Base-by-base conservation (phyloP, 306 rosid species). In the Quercus cerris region DNA sequence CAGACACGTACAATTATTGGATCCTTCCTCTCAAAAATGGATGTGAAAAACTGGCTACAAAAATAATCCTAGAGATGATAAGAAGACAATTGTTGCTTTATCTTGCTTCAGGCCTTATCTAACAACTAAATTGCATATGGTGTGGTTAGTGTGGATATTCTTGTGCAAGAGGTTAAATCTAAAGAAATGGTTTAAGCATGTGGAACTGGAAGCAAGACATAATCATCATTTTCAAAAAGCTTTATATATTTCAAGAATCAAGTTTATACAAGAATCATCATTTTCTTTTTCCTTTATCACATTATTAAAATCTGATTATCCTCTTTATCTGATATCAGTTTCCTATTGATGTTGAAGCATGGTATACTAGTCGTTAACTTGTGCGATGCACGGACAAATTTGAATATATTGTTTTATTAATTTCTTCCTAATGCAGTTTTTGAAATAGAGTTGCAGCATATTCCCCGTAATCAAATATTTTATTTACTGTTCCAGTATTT, bases 1-100 rank as follows among this genome's bases (percentile, higher is more conserved):
- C 44, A 67, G 19, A 56, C 99, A 7, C 38, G 0, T 30, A 25
- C 15, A 69, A 5, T 41, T 66, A 31, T 4, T 58, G 63, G 51
- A 35, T 4, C 33, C 67, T 18, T 71, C 75, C 64, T 73, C 54
- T 58, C 27, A 41, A 46, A 33, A 41, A 71, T 0, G 18, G 49
- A 61, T 75, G 18, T 15, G 59, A 68, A 49, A 38, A 70, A 76
- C 15, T 20, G 75, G 41, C 71, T 41, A 4, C 28, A 4, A 3
- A n/a, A 20, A 71, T 73, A 9, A 30, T 41, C 33, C 46, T 7
- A 30, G 8, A 66, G 14, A 23, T 23, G 18, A 61, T 22, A 22
- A 61, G 67, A 61, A 61, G 31, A 25, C 18, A 2, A 61, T 25
- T 61, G 2, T 31, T 31, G 17, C 70, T 64, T 64, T 2, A 64